phyloP scores from a whole-genome alignment of 345 rosid genomes.

The Gossypium australe region DNA sequence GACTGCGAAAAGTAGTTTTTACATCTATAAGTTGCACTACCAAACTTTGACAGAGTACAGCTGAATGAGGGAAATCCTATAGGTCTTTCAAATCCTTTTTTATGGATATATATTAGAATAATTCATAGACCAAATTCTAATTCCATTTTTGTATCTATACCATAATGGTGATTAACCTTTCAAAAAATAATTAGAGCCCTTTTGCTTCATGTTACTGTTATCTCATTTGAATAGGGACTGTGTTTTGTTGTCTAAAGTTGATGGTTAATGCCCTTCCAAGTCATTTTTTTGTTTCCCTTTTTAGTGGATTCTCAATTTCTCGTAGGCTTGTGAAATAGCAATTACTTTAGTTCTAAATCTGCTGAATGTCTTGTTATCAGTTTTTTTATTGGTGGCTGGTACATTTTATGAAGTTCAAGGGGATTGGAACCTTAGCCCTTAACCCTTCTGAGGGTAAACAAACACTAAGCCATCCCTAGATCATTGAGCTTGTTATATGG shows the following conservation, averaged over 20 bases:
- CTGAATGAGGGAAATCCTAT: not conserved
- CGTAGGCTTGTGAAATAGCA: not conserved
- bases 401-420: not conserved
- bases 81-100: not conserved
- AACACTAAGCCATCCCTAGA: not conserved
- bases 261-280: not conserved
- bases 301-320: not conserved
- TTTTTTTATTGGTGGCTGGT: not conserved
- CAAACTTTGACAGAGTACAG: slow-evolving; percentile 7
- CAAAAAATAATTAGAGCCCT: not conserved
- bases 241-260: not conserved
- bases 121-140: not conserved
- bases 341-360: not conserved
- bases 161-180: not conserved
- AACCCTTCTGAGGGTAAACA: not conserved
- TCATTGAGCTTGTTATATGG: not conserved
- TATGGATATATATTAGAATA: not conserved
- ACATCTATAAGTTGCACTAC: not conserved
- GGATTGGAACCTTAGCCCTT: not conserved
- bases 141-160: not conserved
- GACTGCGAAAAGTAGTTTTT: not conserved
- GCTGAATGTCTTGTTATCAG: not conserved
- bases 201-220: not conserved
- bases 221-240: not conserved
- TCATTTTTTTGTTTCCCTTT: not conserved